These are phyloP conservation scores for Thielaviopsis ethacetica DNA, from an alignment of 2,329 filamentous ascomycete species.

Conservation along the genomic window DNA sequence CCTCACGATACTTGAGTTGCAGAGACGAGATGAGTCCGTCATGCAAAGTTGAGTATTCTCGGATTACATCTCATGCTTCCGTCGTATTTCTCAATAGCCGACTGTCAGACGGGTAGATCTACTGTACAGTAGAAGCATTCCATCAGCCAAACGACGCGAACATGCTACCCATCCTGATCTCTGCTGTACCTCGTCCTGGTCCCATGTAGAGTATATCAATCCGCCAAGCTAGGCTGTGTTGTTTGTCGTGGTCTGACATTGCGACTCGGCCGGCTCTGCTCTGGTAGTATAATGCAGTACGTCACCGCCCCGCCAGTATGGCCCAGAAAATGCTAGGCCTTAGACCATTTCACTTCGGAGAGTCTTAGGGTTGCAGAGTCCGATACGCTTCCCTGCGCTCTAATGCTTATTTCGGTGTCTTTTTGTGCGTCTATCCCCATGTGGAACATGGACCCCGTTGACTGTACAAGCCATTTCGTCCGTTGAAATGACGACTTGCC, in stretches of 20 bases:
- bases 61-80: too few species aligned
- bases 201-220: not conserved
- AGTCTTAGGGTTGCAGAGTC: not conserved
- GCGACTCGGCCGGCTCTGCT: not conserved
- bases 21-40: too few species aligned
- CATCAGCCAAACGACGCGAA: too few species aligned
- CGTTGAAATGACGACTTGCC: not conserved
- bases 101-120: too few species aligned
- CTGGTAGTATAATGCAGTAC: not conserved
- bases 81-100: too few species aligned
- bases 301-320: not conserved
- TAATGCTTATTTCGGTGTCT: not conserved
- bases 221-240: not conserved
- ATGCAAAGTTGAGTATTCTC: too few species aligned
- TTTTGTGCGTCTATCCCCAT: too few species aligned
- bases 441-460: not conserved
- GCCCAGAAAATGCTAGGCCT: not conserved
- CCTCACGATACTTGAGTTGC: too few species aligned
- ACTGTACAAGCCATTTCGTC: not conserved
- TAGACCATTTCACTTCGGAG: not conserved
- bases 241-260: not conserved
- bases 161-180: too few species aligned
- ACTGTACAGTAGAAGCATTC: too few species aligned
- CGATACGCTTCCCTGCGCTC: not conserved
- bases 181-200: too few species aligned